Evolutionary conservation across 2,329 filamentous ascomycete genomes (phyloP).

Genomic region (Byssoonygena ceratinophila): DNA sequence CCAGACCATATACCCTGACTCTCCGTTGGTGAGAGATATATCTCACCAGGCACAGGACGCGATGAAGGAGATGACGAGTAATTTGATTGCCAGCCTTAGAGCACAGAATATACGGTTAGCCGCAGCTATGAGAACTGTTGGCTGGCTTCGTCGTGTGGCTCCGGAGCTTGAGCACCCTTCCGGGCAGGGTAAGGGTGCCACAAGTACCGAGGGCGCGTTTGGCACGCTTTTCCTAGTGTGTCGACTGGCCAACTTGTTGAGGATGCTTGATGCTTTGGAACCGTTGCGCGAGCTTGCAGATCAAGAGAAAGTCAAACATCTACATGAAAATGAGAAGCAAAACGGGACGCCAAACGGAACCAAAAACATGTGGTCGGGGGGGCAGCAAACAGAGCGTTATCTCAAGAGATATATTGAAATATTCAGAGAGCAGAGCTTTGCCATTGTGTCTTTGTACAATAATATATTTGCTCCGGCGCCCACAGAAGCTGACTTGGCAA

Average conservation of each 20-base stretch:
- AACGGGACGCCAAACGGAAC: conserved; percentile 14
- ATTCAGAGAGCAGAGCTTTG: conserved; percentile 94
- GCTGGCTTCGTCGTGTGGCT: conserved; percentile 77
- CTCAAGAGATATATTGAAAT: conserved; percentile 94
- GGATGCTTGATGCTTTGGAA: conserved; percentile 70
- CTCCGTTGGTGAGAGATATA: conserved; percentile 62
- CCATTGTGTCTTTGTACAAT: conserved; percentile 86
- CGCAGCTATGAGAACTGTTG: conserved; percentile 77
- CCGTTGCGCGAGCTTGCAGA: conserved; percentile 83
- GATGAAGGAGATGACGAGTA: conserved; percentile 78
- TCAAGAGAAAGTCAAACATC: conserved; percentile 55
- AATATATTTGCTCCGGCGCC: conserved; percentile 65
- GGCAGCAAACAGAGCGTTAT: conserved; percentile 88
- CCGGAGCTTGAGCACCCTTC: conserved; percentile 57
- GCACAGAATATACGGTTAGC: conserved; percentile 74
- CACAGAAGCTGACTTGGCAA: conserved; percentile 25
- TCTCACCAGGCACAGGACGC: conserved; percentile 68
- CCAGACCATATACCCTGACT: conserved; percentile 69
- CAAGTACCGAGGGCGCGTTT: conserved; percentile 53
- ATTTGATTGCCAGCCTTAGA: conserved; percentile 68
- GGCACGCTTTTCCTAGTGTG: conserved; percentile 82
- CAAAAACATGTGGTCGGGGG: conserved; percentile 38
- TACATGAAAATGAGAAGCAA: conserved; percentile 21
- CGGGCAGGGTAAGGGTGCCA: conserved; percentile 21
- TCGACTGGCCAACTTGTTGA: conserved; percentile 65